Percentiles rank a stretch among this genome's conserved stretches.
phyloP scores from a whole-genome alignment of 768 basidiomycete species.

The Boletus subcaerulescens region DNA sequence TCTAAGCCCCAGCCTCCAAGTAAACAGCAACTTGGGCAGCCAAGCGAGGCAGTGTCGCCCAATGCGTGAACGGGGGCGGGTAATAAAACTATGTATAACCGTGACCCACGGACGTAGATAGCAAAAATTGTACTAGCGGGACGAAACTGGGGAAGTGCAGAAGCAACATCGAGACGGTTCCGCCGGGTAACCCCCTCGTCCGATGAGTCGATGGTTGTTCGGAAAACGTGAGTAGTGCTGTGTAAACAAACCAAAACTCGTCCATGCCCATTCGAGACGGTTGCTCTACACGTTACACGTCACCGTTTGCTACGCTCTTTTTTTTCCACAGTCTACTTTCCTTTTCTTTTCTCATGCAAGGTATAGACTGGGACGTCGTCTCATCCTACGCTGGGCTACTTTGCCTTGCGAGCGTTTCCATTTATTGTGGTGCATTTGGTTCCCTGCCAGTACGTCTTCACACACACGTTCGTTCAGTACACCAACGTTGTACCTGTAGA shows the following conservation, averaged over 20 bases:
- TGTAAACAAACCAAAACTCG: slow-evolving; percentile 20
- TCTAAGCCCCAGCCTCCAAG: too few relatives aligned
- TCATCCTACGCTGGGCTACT: slow-evolving; percentile 70
- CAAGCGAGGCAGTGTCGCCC: background rate
- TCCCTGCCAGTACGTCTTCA: slow-evolving; percentile 58
- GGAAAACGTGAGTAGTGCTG: background rate
- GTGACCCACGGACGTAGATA: background rate
- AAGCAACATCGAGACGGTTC: background rate
- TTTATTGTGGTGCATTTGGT: slow-evolving; percentile 68
- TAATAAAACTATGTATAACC: background rate
- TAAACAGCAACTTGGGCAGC: too few relatives aligned
- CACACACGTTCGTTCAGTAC: background rate
- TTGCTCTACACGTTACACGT: too few relatives aligned
- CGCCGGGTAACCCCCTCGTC: too few relatives aligned
- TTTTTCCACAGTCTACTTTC: background rate
- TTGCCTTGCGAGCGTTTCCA: slow-evolving; percentile 57
- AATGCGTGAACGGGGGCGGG: background rate
- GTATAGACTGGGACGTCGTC: slow-evolving; percentile 54
- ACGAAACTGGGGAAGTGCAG: background rate
- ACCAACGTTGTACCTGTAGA: slow-evolving; percentile 3
- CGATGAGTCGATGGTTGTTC: too few relatives aligned
- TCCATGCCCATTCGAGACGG: background rate
- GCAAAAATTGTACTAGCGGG: background rate
- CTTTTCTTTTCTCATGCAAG: slow-evolving; percentile 9
- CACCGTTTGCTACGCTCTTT: background rate